Evolutionary conservation across 768 basidiomycete species (phyloP), one percentile per base, ranked within the genome.

Genomic region (Lentinula boryana): DNA sequence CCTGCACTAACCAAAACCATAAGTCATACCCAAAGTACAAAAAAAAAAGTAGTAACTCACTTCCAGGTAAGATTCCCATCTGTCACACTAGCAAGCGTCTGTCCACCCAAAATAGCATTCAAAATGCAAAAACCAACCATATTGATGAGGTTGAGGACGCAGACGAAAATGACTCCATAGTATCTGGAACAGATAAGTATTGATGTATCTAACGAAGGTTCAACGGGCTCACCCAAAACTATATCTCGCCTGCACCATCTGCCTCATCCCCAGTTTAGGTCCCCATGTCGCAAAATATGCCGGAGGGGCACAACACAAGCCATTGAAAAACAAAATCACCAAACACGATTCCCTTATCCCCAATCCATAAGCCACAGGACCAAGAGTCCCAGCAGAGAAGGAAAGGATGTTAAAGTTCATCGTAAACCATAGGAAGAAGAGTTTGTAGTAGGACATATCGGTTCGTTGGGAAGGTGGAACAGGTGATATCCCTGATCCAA

Each of bases 261-360:
- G 91, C 15, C 94, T 81, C 77, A 95, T 83, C 10, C 94, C 94
- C 0, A 91, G 76, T 70, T 85, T 87, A 0, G 93, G 90, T 16
- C 94, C 92, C 83, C 89, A 93, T 21, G 87, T 91, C 13, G 76
- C 27, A 48, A 81, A 68, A 64, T 80, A 81, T 13, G 78, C 78
- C 7, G 81, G 81, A 8, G 79, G 69, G 2, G 71, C 36, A 57
- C 73, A 77, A n/a, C 71, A 75, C 21, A 82, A 59, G 58, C 77
- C 31, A 70, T 80, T 82, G 73, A 78, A 76, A 63, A 79, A 76
- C 62, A 79, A 67, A 59, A 81, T 81, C 60, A 76, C 70, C 1
- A 81, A 70, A 62, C 73, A 77, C 2, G 79, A 76, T 58, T 80
- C 75, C 21, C 76, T 73, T 56, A 80, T 69, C 6, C 75, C 72